Percentiles rank a stretch among this genome's conserved stretches.
These are phyloP conservation scores for Radiomyces spectabilis DNA, from an alignment of 192 early-diverging fungal species.

Conservation along the genomic window DNA sequence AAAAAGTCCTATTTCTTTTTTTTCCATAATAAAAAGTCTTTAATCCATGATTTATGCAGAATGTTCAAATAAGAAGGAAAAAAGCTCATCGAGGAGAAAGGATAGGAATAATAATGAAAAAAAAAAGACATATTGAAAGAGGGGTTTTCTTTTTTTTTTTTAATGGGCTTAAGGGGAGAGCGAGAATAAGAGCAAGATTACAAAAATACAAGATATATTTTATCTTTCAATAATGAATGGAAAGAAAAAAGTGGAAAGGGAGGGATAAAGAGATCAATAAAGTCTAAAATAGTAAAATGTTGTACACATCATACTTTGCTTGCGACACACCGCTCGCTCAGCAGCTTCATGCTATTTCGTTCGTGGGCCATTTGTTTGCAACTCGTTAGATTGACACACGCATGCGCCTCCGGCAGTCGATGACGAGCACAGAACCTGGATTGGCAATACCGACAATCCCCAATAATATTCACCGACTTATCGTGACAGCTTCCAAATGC, in stretches of 20 bases:
- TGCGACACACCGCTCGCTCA: slow-evolving; percentile 65
- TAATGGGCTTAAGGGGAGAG: too few species aligned
- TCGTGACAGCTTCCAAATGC: slow-evolving; percentile 37
- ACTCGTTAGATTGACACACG: slow-evolving; percentile 55
- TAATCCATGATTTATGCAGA: too few species aligned
- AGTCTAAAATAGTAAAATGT: not conserved
- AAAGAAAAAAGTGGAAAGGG: not conserved
- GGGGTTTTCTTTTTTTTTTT: too few species aligned
- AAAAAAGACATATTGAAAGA: not conserved
- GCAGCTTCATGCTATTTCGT: slow-evolving; percentile 47
- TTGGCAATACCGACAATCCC: slow-evolving; percentile 60
- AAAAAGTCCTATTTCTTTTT: too few species aligned
- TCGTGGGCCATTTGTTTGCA: slow-evolving; percentile 56
- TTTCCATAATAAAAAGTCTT: too few species aligned
- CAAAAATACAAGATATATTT: too few species aligned
- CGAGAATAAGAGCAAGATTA: not conserved
- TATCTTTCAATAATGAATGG: too few species aligned
- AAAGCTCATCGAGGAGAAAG: not conserved
- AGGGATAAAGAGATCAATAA: not conserved
- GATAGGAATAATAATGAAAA: not conserved
- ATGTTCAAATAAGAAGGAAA: too few species aligned
- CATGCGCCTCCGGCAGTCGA: slow-evolving; percentile 68
- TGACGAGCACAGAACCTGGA: slow-evolving; percentile 60
- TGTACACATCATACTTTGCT: slow-evolving; percentile 66
- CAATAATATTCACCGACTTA: slow-evolving; percentile 62